Evolutionary conservation across 1,139 yeast genomes (phyloP), one percentile per base, ranked within the genome.

Genomic region (Suhomyces terraborum): DNA sequence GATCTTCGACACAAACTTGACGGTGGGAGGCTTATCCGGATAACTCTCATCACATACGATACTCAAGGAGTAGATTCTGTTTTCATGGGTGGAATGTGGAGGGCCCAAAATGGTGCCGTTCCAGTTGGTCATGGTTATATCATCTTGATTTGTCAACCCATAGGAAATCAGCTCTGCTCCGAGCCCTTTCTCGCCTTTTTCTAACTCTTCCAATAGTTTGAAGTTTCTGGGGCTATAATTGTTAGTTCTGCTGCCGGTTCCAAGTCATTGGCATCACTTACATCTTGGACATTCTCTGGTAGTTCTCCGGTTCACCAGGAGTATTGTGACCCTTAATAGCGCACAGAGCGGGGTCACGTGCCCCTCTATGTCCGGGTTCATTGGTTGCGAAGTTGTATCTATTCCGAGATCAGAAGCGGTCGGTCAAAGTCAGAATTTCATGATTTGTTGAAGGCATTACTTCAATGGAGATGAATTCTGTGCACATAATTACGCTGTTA

Each of bases 121-220:
- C 98, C 98, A 91, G 55, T 82, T 69, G 6, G 95, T 85, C 94
- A 91, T 87, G 48, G 91, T 75, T 52, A 88, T 87, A 61, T 91
- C 98, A 54, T 87, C 96, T 51, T 86, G 83, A 57, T 86, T 91
- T 28, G 88, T 81, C 40, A 91, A 74, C 0, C 98, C 98, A 55
- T 91, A 88, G 16, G 98, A 91, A 62, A 96, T 91, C 18, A 96
- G 86, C 62, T 94, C 98, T 25, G 97, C 94, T 21, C 98, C 98
- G 40, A 88, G 74, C 12, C 98, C 98, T 63, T 94, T 94, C 62
- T 94, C 99, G 38, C 98, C 98, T 59, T 91, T 93, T 64, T 94
- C 99, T 51, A 94, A 76, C 67, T 93, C 98, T 69, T 93, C 98
- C 50, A 93, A 75, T 35, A 93, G 77, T 59, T 95, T 87, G 66